Evolutionary conservation across 257 asterid genomes (phyloP), one percentile per base, ranked within the genome.

Genomic region (Penstemon newberryi): DNA sequence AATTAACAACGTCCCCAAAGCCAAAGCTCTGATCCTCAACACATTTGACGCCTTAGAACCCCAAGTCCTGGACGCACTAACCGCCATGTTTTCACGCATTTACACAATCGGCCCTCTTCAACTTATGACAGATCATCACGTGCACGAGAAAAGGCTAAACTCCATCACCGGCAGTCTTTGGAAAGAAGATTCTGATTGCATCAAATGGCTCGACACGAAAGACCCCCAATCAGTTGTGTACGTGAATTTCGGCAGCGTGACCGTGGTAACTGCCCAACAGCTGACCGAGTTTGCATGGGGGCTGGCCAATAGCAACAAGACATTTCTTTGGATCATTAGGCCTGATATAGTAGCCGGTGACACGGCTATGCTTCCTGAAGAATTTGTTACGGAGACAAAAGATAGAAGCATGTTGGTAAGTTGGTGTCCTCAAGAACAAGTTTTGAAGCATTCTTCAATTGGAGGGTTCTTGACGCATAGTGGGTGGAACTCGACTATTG

Each of bases 271-370:
- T 0, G 70, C 74, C 5, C 50, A 73, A 2, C 89, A 84, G 45
- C 73, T 84, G 15, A 66, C 68, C 3, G 89, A 84, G 51, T 79
- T 84, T 13, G 87, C 90, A 0, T 84, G 87, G 85, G 90, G 90
- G 8, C 79, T 84, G 0, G 87, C 87, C 0, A 67, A 72, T 6
- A 79, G 82, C 60, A 73, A 64, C 56, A 72, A 75, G 33, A 56
- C 80, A 0, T 82, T 84, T 51, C 45, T 84, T 13, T 84, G 89
- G 87, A 70, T 82, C 49, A 70, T 85, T 7, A 43, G 84, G 47
- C 87, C 90, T 1, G 87, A 82, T 42, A 42, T 79, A 1, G 86
- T 78, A 1, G 67, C 15, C 0, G 85, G 84, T 0, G 79, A 76
- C 8, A 7, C 74, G 0, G 86, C 86, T 8, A 75, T 76, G 58